A percentile compares a stretch with the other conserved stretches of the same genome.
Conservation (phyloP, 75 land plant genomes). For the Selaginella tamariscina region DNA sequence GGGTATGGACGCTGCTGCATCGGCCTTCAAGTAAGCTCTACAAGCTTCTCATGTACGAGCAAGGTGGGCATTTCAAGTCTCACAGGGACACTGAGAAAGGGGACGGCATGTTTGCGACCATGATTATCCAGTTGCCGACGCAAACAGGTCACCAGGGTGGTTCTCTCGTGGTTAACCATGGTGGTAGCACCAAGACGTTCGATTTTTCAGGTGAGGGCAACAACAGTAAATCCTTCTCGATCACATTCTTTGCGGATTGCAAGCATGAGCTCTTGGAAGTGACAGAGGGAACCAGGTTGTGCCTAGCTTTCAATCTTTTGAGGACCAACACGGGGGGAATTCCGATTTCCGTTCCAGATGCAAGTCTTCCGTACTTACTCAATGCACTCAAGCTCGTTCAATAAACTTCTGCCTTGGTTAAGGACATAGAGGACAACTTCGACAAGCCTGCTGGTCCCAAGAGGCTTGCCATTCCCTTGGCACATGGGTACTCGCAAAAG, state of each 20-base stretch:
- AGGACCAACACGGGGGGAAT: background rate
- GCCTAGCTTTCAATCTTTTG: conserved; percentile 11
- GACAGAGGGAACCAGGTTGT: background rate
- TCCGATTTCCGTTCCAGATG: background rate
- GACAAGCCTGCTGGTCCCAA: background rate
- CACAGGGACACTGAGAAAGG: conserved; percentile 14
- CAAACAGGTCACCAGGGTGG: conserved; percentile 12
- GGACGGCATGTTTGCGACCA: conserved; percentile 14
- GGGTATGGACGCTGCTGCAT: conserved; percentile 12
- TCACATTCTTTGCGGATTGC: conserved; percentile 11
- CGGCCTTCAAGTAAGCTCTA: conserved; percentile 1
- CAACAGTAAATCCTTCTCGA: background rate
- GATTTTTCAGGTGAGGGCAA: background rate
- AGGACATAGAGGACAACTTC: background rate
- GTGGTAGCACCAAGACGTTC: background rate
- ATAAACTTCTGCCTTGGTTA: background rate
- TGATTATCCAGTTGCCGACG: conserved; percentile 9
- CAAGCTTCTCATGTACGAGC: conserved; percentile 11
- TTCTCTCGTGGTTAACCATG: background rate
- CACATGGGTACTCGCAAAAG: background rate
- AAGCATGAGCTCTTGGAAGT: conserved; percentile 1
- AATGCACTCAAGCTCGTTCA: background rate
- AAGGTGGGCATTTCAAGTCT: conserved; percentile 2
- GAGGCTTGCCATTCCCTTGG: conserved; percentile 9
- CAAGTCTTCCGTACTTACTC: background rate